These are phyloP conservation scores for Allomyces macrogynus DNA, from an alignment of 192 early-diverging fungal genomes.

Conservation along the genomic window DNA sequence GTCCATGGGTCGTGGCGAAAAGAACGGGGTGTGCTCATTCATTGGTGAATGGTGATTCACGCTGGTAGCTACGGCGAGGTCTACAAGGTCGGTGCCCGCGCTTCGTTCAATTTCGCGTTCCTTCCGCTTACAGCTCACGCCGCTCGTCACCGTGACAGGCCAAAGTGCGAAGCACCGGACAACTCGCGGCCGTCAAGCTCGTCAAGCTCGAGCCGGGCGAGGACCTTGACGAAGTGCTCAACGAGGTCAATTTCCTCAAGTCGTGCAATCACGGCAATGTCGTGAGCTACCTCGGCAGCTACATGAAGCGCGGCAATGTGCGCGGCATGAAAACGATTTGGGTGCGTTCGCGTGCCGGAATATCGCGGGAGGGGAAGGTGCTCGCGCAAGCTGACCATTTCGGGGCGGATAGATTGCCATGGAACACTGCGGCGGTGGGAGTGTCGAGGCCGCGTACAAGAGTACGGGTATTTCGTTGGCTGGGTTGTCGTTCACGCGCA, in stretches of 20 bases:
- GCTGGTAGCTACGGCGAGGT: slow-evolving; percentile 36
- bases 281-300: slow-evolving; percentile 32
- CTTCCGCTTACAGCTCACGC: not conserved
- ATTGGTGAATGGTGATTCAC: not conserved
- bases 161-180: slow-evolving; percentile 11
- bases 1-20: not conserved
- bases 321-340: slow-evolving; percentile 29
- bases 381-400: too few species aligned
- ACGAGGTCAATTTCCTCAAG: slow-evolving; percentile 38
- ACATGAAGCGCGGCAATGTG: slow-evolving; percentile 23
- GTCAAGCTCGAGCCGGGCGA: slow-evolving; percentile 35
- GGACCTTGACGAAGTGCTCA: slow-evolving; percentile 32
- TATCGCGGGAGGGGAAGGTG: not conserved
- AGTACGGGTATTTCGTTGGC: slow-evolving; percentile 6
- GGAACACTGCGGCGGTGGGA: slow-evolving; percentile 42
- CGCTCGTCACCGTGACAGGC: slow-evolving; percentile 10
- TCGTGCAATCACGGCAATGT: slow-evolving; percentile 28
- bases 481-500: too few species aligned
- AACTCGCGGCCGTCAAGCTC: slow-evolving; percentile 28
- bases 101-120: not conserved
- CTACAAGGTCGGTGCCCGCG: slow-evolving; percentile 17
- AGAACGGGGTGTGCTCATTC: not conserved
- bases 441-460: slow-evolving; percentile 28
- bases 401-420: slow-evolving; percentile 19
- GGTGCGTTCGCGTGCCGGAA: slow-evolving; percentile 6